phyloP scores from a whole-genome alignment of 805 yeast species.

The Candida silvatica region DNA sequence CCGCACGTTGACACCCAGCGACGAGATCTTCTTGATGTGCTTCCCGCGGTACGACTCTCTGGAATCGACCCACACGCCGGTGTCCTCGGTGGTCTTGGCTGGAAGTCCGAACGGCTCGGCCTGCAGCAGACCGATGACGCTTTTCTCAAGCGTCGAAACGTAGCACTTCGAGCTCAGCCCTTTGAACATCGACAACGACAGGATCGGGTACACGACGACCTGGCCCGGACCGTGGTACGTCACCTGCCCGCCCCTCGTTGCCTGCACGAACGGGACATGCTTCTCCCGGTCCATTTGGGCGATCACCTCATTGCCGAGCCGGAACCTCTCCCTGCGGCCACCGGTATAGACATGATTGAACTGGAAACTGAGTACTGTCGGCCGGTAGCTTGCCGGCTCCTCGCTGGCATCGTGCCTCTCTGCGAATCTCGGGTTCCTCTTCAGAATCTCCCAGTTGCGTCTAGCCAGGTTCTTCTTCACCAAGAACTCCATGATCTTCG shows the following conservation, averaged over 20 bases:
- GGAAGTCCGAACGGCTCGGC: constrained; percentile 25
- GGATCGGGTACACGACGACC: constrained; percentile 71
- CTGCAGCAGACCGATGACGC: constrained; percentile 20
- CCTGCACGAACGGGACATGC: constrained; percentile 58
- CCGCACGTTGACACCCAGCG: constrained; percentile 83
- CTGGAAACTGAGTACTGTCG: constrained; percentile 73
- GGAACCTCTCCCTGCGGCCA: constrained; percentile 71
- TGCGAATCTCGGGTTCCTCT: constrained; percentile 11
- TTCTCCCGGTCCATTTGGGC: constrained; percentile 20
- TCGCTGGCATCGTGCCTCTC: constrained; percentile 4
- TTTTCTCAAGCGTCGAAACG: constrained; percentile 36
- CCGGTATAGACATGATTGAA: constrained; percentile 85
- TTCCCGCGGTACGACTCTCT: constrained; percentile 6
- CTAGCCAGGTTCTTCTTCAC: constrained; percentile 49
- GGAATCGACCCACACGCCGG: constrained; percentile 79
- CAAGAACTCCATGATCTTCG: constrained; percentile 45
- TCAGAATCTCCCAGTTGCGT: constrained; percentile 27
- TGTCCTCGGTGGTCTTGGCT: constrained; percentile 52
- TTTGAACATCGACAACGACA: constrained; percentile 57
- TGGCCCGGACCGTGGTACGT: constrained; percentile 98
- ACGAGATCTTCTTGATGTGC: constrained; percentile 59
- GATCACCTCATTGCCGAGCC: constrained; percentile 24
- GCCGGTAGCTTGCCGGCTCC: constrained; percentile 39
- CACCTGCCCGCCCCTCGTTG: constrained; percentile 90
- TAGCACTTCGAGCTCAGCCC: constrained; percentile 43